Conservation (phyloP, 768 basidiomycete species). For the Tulasnella sp. region DNA sequence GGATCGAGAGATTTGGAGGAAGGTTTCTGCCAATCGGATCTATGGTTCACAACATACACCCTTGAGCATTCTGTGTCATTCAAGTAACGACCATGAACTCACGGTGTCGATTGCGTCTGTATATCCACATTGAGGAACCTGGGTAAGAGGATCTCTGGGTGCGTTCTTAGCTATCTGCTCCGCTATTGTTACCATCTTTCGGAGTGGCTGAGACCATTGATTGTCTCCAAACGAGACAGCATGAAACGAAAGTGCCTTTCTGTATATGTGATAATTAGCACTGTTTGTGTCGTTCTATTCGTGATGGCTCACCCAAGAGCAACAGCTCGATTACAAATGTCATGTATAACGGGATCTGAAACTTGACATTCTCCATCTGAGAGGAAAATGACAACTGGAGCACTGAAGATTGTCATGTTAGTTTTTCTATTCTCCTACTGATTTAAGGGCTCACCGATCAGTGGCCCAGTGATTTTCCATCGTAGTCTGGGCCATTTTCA, state of each 20-base stretch:
- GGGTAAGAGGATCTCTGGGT: slow-evolving; percentile 31
- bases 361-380: slow-evolving; percentile 41
- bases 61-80: no score
- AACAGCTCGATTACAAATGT: slow-evolving; percentile 33
- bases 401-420: no score
- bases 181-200: slow-evolving; percentile 43
- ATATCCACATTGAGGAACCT: slow-evolving; percentile 35
- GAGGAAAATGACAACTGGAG: slow-evolving; percentile 43
- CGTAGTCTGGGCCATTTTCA: slow-evolving; percentile 26
- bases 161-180: slow-evolving; percentile 34
- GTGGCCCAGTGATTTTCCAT: slow-evolving; percentile 40
- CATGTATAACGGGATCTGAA: slow-evolving; percentile 28
- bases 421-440: no score
- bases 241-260: slow-evolving; percentile 45
- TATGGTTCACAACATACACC: slow-evolving; percentile 20
- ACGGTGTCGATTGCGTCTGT: slow-evolving; percentile 41
- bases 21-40: slow-evolving; percentile 45
- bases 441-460: slow-evolving; percentile 31
- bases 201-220: slow-evolving; percentile 23
- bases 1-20: slow-evolving; percentile 45
- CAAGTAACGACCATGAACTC: slow-evolving; percentile 27
- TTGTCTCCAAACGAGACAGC: slow-evolving; percentile 41
- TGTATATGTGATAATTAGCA: slow-evolving; percentile 19
- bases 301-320: slow-evolving; percentile 32
- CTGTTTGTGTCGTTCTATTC: background rate